Percentiles rank a stretch among this genome's conserved stretches.
Conservation (phyloP, 805 yeast genomes). For the Cephaloascus albidus region DNA sequence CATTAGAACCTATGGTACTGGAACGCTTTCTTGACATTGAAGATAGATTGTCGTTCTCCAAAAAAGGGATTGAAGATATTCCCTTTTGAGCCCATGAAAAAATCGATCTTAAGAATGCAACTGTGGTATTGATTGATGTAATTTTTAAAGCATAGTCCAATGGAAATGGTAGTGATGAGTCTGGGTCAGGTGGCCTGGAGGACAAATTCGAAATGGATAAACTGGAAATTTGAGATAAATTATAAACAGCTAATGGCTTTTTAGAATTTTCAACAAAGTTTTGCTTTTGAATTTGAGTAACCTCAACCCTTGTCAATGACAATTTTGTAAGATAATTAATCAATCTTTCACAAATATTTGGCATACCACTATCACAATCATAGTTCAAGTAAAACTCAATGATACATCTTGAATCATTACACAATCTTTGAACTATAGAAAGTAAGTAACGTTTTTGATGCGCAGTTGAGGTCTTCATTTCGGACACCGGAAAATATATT, state of each 20-base stretch:
- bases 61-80: constrained; percentile 5
- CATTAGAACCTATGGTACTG: constrained; percentile 18
- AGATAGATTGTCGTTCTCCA: background rate
- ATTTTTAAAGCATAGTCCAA: constrained; percentile 79
- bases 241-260: constrained; percentile 63
- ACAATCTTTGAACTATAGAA: constrained; percentile 69
- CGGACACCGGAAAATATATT: constrained; percentile 89
- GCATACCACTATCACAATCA: constrained; percentile 78
- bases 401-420: constrained; percentile 82
- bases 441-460: constrained; percentile 89
- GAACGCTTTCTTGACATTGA: constrained; percentile 14
- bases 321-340: constrained; percentile 69
- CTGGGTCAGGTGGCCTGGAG: constrained; percentile 47
- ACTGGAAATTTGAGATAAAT: constrained; percentile 64
- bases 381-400: constrained; percentile 92
- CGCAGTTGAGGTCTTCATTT: constrained; percentile 81
- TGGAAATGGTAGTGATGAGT: constrained; percentile 47
- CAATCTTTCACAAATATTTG: constrained; percentile 78
- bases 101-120: constrained; percentile 73
- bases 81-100: constrained; percentile 80
- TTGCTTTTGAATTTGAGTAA: constrained; percentile 58
- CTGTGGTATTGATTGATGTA: constrained; percentile 70
- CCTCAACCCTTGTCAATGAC: constrained; percentile 63
- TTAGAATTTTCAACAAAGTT: constrained; percentile 29
- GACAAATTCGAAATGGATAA: constrained; percentile 61